Conservation (phyloP, 2,329 filamentous ascomycete species). For the Acrodontium crateriforme region DNA sequence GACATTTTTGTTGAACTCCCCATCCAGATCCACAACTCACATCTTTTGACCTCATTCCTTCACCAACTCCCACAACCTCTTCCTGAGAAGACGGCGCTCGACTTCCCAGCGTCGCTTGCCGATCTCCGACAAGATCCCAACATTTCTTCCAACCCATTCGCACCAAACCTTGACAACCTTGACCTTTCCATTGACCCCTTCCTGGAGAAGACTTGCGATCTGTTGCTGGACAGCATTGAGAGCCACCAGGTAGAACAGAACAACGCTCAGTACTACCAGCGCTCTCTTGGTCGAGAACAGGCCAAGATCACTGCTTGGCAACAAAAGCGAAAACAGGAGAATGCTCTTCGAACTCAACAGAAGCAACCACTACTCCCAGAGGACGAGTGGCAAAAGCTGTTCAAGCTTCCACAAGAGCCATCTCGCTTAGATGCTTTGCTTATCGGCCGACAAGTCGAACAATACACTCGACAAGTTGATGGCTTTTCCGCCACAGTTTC, state of each 20-base stretch:
- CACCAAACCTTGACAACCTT: constrained; percentile 78
- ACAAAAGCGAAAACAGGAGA: constrained; percentile 91
- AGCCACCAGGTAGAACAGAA: constrained; percentile 97
- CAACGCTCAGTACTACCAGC: constrained; percentile 97
- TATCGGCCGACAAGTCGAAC: constrained; percentile 90
- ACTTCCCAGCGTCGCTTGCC: constrained; percentile 64
- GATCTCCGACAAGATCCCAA: constrained; percentile 56
- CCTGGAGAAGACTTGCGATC: constrained; percentile 94
- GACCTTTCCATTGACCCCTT: constrained; percentile 93
- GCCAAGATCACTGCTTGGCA: constrained; percentile 95
- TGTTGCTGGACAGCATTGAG: constrained; percentile 92
- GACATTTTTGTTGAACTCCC: constrained; percentile 88
- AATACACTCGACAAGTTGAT: constrained; percentile 95
- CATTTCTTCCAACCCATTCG: constrained; percentile 50
- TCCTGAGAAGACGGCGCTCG: constrained; percentile 44
- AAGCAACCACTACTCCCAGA: constrained; percentile 85
- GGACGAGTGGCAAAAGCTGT: constrained; percentile 95
- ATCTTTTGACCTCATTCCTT: constrained; percentile 87
- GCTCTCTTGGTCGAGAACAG: constrained; percentile 86
- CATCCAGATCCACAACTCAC: constrained; percentile 85
- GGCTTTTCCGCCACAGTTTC: constrained; percentile 84
- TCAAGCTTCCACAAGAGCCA: constrained; percentile 94
- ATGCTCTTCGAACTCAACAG: constrained; percentile 65
- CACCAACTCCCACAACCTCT: constrained; percentile 72
- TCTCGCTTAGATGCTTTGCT: constrained; percentile 86